Evolutionary conservation across 345 rosid species (phyloP).

Genomic region (Capsella bursapastoris): DNA sequence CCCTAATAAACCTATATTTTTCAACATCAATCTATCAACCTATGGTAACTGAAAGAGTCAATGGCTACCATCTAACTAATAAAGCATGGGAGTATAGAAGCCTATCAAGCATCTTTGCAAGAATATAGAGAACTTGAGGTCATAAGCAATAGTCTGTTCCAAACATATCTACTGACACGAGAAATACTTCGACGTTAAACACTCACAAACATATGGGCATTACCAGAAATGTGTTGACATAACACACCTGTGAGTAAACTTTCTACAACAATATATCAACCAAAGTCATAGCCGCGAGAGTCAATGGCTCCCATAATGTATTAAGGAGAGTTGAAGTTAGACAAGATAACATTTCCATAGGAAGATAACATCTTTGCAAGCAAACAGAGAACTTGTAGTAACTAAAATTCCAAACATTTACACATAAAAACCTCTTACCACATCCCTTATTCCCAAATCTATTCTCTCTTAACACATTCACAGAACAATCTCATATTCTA

Average conservation of each 20-base stretch:
- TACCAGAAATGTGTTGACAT: neutral
- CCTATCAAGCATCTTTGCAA: too few relatives aligned
- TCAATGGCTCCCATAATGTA: neutral
- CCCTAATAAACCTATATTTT: neutral
- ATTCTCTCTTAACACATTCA: too few relatives aligned
- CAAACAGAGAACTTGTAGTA: neutral
- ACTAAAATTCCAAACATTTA: neutral
- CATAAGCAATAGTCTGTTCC: neutral
- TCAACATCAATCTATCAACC: conserved; percentile 7
- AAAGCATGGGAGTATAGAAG: neutral
- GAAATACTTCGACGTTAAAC: too few relatives aligned
- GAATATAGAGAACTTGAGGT: neutral
- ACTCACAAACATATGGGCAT: neutral
- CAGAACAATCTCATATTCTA: too few relatives aligned
- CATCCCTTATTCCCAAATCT: too few relatives aligned
- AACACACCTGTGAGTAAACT: too few relatives aligned
- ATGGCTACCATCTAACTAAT: conserved; percentile 9
- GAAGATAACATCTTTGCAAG: conserved; percentile 8
- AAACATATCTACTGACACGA: too few relatives aligned
- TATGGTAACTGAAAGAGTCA: neutral
- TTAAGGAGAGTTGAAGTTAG: neutral
- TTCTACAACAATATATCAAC: too few relatives aligned
- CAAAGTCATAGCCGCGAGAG: neutral
- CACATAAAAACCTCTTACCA: neutral
- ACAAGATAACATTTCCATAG: neutral